Evolutionary conservation across 192 early-diverging fungal species (phyloP).

Genomic region (Dispira parvispora): DNA sequence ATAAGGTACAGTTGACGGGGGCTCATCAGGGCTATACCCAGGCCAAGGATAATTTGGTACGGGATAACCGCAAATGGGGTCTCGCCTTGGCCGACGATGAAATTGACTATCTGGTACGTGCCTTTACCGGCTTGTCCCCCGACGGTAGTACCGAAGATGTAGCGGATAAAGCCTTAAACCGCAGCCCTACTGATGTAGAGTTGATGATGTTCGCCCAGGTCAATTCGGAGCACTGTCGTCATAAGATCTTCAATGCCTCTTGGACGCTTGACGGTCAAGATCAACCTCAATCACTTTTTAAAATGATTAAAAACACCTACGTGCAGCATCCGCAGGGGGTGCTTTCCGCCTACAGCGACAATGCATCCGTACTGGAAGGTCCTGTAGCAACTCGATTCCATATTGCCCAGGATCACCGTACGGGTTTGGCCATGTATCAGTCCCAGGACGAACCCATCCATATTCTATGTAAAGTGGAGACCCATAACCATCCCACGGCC

Average conservation of each 20-base stretch:
- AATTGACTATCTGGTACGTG: conserved; percentile 83
- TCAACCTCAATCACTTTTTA: conserved; percentile 73
- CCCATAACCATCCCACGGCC: conserved; percentile 98
- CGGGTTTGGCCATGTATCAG: conserved; percentile 19
- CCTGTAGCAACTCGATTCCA: conserved; percentile 41
- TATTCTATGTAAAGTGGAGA: conserved; percentile 94
- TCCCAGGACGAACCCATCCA: conserved; percentile 35
- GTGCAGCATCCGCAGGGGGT: conserved; percentile 61
- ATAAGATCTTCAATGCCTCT: conserved; percentile 98
- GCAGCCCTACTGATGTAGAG: conserved; percentile 97
- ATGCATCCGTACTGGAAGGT: conserved; percentile 89
- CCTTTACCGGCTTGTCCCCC: conserved; percentile 39
- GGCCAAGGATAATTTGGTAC: conserved; percentile 43
- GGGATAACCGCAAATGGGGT: conserved; percentile 80
- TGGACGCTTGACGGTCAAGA: conserved; percentile 90
- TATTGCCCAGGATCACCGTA: conserved; percentile 18
- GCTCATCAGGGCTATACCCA: conserved; percentile 12
- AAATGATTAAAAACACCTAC: conserved; percentile 93
- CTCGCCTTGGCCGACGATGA: conserved; percentile 93
- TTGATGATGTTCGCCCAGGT: conserved; percentile 99
- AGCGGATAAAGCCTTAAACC: conserved; percentile 24
- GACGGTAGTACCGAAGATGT: conserved; percentile 15
- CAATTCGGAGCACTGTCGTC: conserved; percentile 99
- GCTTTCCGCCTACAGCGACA: conserved; percentile 94
- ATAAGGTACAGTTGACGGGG: conserved; percentile 33